Percentiles rank a stretch among this genome's conserved stretches.
These are phyloP conservation scores for Mytilinidion resinicola DNA, from an alignment of 495 filamentous ascomycete species.

Conservation along the genomic window DNA sequence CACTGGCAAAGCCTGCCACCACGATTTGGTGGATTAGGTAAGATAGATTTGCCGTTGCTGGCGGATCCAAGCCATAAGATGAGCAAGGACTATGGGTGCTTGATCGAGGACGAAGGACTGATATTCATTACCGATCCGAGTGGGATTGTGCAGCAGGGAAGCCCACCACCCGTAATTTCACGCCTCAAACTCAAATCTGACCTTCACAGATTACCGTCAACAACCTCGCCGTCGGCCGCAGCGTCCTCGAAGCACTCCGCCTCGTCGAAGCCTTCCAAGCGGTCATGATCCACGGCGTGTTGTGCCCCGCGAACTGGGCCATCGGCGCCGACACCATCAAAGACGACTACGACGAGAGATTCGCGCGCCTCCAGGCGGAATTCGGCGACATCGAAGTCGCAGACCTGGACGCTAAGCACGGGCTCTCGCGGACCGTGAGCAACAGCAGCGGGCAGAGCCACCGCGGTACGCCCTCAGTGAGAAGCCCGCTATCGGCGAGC, in stretches of 20 bases:
- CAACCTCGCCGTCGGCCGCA: constrained; percentile 20
- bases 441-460: background rate
- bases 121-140: constrained; percentile 21
- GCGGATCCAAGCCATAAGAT: constrained; percentile 24
- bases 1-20: constrained; percentile 22
- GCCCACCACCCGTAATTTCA: background rate
- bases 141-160: constrained; percentile 21
- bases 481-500: background rate
- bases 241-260: constrained; percentile 20
- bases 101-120: constrained; percentile 22
- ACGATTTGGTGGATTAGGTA: constrained; percentile 20
- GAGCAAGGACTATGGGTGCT: constrained; percentile 20
- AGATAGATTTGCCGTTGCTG: constrained; percentile 19
- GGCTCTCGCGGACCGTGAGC: background rate
- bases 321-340: constrained; percentile 2
- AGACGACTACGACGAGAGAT: constrained; percentile 9
- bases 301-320: constrained; percentile 21
- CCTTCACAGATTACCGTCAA: constrained; percentile 14
- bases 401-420: constrained; percentile 12
- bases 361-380: constrained; percentile 9
- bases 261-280: constrained; percentile 22
- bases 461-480: background rate
- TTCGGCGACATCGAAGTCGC: constrained; percentile 12
- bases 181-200: background rate
- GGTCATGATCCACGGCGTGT: constrained; percentile 14